A percentile compares a stretch with the other conserved stretches of the same genome.
Evolutionary conservation across 345 rosid species (phyloP).

Genomic region (Murraya paniculata): DNA sequence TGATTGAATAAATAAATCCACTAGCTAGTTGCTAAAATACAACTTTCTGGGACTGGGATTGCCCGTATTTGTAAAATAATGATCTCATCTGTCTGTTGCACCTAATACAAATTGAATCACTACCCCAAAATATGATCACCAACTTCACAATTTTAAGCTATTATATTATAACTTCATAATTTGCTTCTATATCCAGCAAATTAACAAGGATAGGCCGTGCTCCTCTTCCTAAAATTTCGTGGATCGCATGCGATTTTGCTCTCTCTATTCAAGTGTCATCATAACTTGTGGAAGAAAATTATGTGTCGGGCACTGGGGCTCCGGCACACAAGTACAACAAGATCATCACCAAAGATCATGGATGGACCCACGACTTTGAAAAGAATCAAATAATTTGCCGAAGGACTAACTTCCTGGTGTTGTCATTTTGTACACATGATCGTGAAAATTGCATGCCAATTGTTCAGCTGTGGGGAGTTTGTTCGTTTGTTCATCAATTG

Average conservation of each 20-base stretch:
- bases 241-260: background rate
- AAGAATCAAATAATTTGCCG: background rate
- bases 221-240: background rate
- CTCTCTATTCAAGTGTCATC: background rate
- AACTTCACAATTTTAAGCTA: background rate
- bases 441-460: background rate
- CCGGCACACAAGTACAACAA: background rate
- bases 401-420: background rate
- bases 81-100: background rate
- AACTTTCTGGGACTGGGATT: background rate
- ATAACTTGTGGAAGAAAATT: background rate
- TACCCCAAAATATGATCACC: background rate
- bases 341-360: background rate
- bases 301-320: background rate
- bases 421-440: background rate
- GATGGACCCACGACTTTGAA: background rate
- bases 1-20: background rate
- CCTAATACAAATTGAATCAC: background rate
- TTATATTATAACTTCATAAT: background rate
- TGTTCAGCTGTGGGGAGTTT: background rate
- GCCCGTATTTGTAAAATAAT: background rate
- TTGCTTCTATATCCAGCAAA: too few relatives aligned
- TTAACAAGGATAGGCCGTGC: background rate
- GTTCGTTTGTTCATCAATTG: background rate
- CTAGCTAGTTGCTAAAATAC: background rate